Base-by-base conservation (phyloP, 2,329 filamentous ascomycete species). In the Diaporthe sp. region DNA sequence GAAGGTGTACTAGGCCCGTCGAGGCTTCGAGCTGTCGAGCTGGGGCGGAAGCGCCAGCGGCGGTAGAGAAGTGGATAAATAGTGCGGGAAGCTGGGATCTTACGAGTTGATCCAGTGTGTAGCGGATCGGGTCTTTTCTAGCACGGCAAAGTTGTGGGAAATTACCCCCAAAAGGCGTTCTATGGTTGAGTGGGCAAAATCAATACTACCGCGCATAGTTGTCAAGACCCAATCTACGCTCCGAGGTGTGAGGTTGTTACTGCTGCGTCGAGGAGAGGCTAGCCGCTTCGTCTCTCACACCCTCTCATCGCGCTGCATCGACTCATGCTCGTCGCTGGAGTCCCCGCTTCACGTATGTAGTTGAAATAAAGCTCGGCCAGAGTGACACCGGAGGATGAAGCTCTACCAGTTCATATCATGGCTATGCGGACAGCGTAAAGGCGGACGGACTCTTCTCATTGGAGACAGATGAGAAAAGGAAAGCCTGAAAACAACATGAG, bases 1-100 rank as follows among this genome's bases (percentile, higher is more conserved):
- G 93, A 99, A 99, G 91, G 97, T 99, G 80, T 99, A 99, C 88
- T 99, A 90, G 79, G 51, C 37, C 25, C 53, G 5, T 46, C 25
- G 7, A 31, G 58, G 46, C 15, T 25, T 46, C 12, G 58, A n/a
- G 44, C 25, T 49, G 6, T n/a, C 15, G 49, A 17, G 31, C 67
- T 61, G 28, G 42, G 22, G 12, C 31, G 28, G 46, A 34, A n/a
- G 4, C 28, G n/a, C 49, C 49, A 49, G 31, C 15, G 31, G n/a
- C 10, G 17, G 49, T 37, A 34, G 51, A 39, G 37, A 19, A 44
- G 61, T 73, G 69, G 69, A 59, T 34, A 65, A 39, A 44, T 65
- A 57, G 34, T 58, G 31, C 53, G 68, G 69, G 55, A 75, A 71
- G 62, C 17, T 73, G 55, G 39, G 28, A 17, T 75, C 62, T 67